These are phyloP conservation scores for Tetrahymena thermophila DNA, from an alignment of 73 alveolate species.

Conservation along the genomic window DNA sequence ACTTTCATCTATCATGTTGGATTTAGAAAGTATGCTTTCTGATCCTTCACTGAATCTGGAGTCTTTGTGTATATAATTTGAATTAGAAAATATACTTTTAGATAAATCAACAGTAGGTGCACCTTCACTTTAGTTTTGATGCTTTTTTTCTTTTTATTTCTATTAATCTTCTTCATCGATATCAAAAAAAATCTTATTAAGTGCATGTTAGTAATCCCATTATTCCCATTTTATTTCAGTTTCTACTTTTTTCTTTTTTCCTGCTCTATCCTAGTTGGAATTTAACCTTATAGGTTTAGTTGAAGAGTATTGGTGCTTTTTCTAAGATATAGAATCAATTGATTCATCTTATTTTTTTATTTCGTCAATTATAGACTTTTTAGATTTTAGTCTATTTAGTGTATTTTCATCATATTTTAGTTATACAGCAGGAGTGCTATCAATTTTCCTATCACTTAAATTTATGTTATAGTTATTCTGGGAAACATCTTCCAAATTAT, in stretches of 20 bases:
- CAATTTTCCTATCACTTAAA: neutral
- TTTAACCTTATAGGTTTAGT: neutral
- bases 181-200: neutral
- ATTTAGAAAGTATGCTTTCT: neutral
- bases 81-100: neutral
- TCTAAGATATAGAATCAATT: neutral
- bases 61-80: neutral
- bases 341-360: neutral
- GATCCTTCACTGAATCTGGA: neutral
- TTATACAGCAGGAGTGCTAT: neutral
- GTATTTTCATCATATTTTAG: neutral
- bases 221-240: neutral
- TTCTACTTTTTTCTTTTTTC: neutral
- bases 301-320: neutral
- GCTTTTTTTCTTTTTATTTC: neutral
- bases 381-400: neutral
- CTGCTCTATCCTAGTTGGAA: neutral
- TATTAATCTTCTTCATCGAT: neutral
- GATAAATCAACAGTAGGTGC: neutral
- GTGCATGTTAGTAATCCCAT: neutral
- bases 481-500: neutral
- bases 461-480: no score
- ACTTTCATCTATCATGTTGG: neutral
- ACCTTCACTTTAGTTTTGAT: neutral
- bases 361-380: neutral